Evolutionary conservation across 306 rosid species (phyloP), one percentile per base, ranked within the genome.

Genomic region (Medicago ruthenica): DNA sequence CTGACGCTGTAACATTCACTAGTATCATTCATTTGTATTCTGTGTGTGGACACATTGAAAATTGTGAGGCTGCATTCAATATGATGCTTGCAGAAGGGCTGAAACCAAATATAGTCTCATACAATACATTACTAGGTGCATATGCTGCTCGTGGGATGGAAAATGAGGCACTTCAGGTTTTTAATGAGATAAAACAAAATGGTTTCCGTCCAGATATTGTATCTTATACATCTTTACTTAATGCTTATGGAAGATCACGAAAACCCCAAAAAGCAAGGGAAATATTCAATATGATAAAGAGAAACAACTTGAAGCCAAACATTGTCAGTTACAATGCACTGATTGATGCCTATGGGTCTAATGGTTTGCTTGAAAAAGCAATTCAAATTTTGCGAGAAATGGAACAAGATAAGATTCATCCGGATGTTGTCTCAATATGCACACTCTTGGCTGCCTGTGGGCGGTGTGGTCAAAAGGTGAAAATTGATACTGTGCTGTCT

Each of bases 371-470:
- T 80, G 86, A 87, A 39, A 85, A 92, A 62, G 97, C 97, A 55
- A 86, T 92, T 82, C 85, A 81, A 82, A 78, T 90, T 69, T 83
- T 94, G 85, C 97, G 88, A 72, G 97, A 87, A 83, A 90, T 92
- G 97, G 98, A 94, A 83, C 87, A 71, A 74, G 91, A 88, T 80
- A 92, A 94, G 42, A 78, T 94, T 83, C 83, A 87, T 40, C 98
- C 98, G 70, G 88, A 94, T 82, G 87, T 90, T 70, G 98, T 94
- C 81, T 92, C 98, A 37, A 92, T 94, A 85, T 87, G 95, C 86
- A 88, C 88, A 11, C 93, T 94, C 71, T 85, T 94, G 89, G 88
- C 97, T 65, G 95, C 97, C 71, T 94, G 98, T 82, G 97, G 98
- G 47, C 88, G 93, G 51, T 90, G 94, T 81, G 80, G 84, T 70